phyloP scores from a whole-genome alignment of 2,329 filamentous ascomycete species.

The Neofusicoccum sp. region DNA sequence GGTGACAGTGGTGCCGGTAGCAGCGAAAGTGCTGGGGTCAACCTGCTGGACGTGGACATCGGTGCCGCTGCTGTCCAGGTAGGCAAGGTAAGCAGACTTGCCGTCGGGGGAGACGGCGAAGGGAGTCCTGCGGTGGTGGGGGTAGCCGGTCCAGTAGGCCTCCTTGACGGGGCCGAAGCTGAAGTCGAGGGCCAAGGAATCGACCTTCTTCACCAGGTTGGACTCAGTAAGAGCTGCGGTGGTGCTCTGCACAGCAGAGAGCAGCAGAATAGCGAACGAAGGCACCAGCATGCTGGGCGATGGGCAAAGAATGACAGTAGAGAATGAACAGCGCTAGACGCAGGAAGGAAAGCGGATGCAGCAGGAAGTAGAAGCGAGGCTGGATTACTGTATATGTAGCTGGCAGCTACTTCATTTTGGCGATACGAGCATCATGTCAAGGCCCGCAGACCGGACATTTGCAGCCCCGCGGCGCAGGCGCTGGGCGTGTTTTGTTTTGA shows the following conservation, averaged over 20 bases:
- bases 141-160: conserved; percentile 61
- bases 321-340: conserved; percentile 1
- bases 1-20: conserved; percentile 53
- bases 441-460: conserved; percentile 1
- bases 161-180: conserved; percentile 58
- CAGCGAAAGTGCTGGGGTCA: conserved; percentile 54
- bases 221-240: conserved; percentile 42
- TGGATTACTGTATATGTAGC: not conserved
- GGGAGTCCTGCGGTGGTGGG: conserved; percentile 61
- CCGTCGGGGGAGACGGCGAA: conserved; percentile 62
- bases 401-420: not conserved
- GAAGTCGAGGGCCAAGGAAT: conserved; percentile 48
- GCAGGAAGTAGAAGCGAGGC: not conserved
- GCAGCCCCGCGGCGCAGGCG: not conserved
- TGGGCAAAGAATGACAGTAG: conserved; percentile 24
- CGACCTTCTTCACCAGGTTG: conserved; percentile 42
- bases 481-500: conserved; percentile 15
- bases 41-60: conserved; percentile 59
- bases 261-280: conserved; percentile 33
- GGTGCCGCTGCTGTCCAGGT: conserved; percentile 56
- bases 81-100: conserved; percentile 59
- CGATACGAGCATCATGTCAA: conserved; percentile 3
- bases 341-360: not conserved
- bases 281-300: conserved; percentile 30
- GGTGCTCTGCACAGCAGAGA: conserved; percentile 32